Percentiles rank a stretch among this genome's conserved stretches.
These are phyloP conservation scores for Ustilago vetiveriae DNA, from an alignment of 1,284 basidiomycete genomes.

Conservation along the genomic window DNA sequence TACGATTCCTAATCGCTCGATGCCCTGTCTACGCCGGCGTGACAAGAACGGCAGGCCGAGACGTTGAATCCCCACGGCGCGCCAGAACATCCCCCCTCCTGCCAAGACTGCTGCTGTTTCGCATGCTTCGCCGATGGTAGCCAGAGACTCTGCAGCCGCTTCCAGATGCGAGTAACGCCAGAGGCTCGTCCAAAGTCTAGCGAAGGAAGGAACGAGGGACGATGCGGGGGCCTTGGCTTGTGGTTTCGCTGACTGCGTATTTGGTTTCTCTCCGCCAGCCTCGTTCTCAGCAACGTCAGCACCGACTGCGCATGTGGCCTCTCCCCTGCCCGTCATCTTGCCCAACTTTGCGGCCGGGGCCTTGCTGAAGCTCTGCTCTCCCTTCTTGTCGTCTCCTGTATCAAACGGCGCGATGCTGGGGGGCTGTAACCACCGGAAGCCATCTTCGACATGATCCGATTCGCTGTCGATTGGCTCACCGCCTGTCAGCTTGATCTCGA, in stretches of 20 bases:
- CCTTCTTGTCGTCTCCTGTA: background rate
- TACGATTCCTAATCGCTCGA: conserved; percentile 53
- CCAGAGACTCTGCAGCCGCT: conserved; percentile 15
- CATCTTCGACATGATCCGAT: conserved; percentile 12
- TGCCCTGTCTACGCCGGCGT: conserved; percentile 42
- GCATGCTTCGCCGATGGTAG: conserved; percentile 47
- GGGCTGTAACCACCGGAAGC: conserved; percentile 26
- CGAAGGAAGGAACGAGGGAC: background rate
- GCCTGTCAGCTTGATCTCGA: conserved; percentile 14
- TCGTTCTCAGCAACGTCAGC: conserved; percentile 28
- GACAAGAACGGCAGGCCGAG: conserved; percentile 30
- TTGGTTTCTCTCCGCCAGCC: background rate
- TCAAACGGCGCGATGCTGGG: conserved; percentile 23
- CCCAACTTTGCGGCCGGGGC: conserved; percentile 18
- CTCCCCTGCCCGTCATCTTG: conserved; percentile 30
- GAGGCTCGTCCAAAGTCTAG: conserved; percentile 9
- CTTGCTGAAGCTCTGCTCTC: conserved; percentile 4
- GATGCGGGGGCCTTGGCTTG: background rate
- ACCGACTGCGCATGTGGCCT: conserved; percentile 26
- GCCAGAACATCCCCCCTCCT: conserved; percentile 56
- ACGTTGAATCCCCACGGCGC: conserved; percentile 42
- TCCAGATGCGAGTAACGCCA: conserved; percentile 10
- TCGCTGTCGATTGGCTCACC: conserved; percentile 19
- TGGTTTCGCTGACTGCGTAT: background rate
- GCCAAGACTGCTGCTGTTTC: conserved; percentile 50